phyloP scores from a whole-genome alignment of 148 eudicot species.

The Rhododendron ovatum region DNA sequence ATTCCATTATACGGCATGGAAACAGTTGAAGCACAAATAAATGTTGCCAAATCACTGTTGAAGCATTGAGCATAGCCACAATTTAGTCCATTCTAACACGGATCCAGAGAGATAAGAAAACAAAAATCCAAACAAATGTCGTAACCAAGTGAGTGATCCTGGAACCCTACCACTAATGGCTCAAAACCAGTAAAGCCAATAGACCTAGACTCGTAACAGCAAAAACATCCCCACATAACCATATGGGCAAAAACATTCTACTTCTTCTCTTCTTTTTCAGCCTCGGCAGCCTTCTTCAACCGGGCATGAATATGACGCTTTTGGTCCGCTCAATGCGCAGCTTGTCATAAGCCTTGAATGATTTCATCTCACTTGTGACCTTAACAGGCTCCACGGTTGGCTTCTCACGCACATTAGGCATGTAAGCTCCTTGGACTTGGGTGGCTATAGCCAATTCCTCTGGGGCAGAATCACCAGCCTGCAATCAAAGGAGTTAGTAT shows the following conservation, averaged over 20 bases:
- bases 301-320: conserved; percentile 39
- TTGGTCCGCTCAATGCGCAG: conserved; percentile 50
- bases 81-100: neutral
- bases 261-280: conserved; percentile 60
- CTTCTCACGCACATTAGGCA: conserved; percentile 28
- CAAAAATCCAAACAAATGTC: neutral
- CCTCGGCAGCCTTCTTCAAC: conserved; percentile 57
- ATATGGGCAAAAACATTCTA: conserved; percentile 7
- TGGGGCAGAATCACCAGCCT: conserved; percentile 54
- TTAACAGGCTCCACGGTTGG: conserved; percentile 33
- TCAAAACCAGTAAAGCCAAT: neutral
- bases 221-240: neutral
- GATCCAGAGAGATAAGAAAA: neutral
- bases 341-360: conserved; percentile 45
- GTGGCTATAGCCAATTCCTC: conserved; percentile 56
- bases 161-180: neutral
- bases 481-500: neutral
- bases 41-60: too few species aligned
- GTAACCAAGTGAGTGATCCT: neutral
- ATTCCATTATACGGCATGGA: too few species aligned
- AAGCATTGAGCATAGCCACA: neutral
- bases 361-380: conserved; percentile 36
- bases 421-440: conserved; percentile 45
- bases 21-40: too few species aligned
- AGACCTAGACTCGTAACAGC: neutral